Evolutionary conservation across 108 stramenopile genomes (phyloP), one percentile per base, ranked within the genome.

Genomic region (Ochromonas danica): DNA sequence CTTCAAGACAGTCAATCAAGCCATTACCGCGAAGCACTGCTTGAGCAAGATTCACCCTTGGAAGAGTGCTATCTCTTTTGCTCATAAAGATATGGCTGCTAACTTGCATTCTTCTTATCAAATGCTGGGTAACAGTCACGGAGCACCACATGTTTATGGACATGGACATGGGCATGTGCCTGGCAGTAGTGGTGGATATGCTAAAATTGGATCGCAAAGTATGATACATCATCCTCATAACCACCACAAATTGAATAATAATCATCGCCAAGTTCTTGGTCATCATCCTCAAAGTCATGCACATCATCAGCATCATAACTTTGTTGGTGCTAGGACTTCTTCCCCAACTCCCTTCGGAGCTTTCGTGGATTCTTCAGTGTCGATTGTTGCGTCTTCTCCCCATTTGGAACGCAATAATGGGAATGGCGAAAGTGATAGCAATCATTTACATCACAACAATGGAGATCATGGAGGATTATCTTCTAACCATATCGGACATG

Each of bases 21-120:
- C 63, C 33, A 33, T 67, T 6, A 36, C 17, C 3, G 63, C 63
- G 30, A 28, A 36, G 27, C 63, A 67, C 31, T 6, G 10, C 33
- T 31, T 67, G 63, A 14, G 14, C 10, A 67, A 67, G 63, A 25
- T 67, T 3, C 63, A 67, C 31, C 63, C 63, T 6, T 67, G 63
- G 63, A 67, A 67, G 63, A 67, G 63, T 25, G 63, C 63, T 6
- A 67, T 67, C 17, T 67, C 63, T 6, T 67, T 67, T 25, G 63
- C 63, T 3, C 63, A 67, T 25, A 67, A 67, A 36, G 63, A 67
- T 10, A 14, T 67, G 30, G 22, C 45, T 14, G 6, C 45, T 14
- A 51, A 51, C 22, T 14, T 6, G 22, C 45, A 51, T 22, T 22
- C 6, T 14, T 14, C 6, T 22, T 51, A 6, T 6, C 6, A 22